Base-by-base conservation (phyloP, 2,329 filamentous ascomycete species). In the Cordyceps tenuipes region DNA sequence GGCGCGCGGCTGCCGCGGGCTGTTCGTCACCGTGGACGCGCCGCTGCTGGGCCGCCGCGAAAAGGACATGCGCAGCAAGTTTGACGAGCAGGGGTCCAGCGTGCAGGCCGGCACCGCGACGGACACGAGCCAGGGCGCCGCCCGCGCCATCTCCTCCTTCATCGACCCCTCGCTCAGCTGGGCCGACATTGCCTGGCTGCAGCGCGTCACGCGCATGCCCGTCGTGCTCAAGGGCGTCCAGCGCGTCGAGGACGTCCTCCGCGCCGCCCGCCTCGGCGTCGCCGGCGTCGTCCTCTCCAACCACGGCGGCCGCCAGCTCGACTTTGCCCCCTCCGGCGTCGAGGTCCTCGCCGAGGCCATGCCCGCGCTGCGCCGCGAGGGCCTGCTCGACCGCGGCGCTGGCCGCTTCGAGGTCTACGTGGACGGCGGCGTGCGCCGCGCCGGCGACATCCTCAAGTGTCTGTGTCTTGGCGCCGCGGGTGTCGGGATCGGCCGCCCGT, bases 1-100 rank as follows among this genome's bases (percentile, higher is more conserved):
- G 77, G 79, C 79, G 69, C 87, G 94, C 60, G 94, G 94, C 31
- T 97, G 94, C 81, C 94, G 90, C 75, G 94, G 88, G 10, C 85
- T 99, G 19, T 99, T 99, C 80, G 97, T 99, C 77, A 99, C 94
- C 2, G 94, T 99, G 59, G 94, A 99, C 72, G 94, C 94, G 57
- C 94, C 94, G 6, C 93, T 97, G 74, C 86, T 99, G 23, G 94
- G 94, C 47, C 86, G 94, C 44, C 83, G 94, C 66, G 94, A 99
- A 75, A 99, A 97, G 78, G 94, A 97, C 72, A 97, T 97, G 94
- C 89, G 94, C 44, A 84, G 83, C 65, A 97, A 97, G 75, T 96
- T 95, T 71, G 84, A 84, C 43, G 93, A 96, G 66, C 82, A 83
- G 15, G 93, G 92, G 9, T 89, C 88, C 31, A 89, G 86, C 69